These are phyloP conservation scores for Sporodiniella umbellata DNA, from an alignment of 371 early-diverging fungal species.

Conservation along the genomic window DNA sequence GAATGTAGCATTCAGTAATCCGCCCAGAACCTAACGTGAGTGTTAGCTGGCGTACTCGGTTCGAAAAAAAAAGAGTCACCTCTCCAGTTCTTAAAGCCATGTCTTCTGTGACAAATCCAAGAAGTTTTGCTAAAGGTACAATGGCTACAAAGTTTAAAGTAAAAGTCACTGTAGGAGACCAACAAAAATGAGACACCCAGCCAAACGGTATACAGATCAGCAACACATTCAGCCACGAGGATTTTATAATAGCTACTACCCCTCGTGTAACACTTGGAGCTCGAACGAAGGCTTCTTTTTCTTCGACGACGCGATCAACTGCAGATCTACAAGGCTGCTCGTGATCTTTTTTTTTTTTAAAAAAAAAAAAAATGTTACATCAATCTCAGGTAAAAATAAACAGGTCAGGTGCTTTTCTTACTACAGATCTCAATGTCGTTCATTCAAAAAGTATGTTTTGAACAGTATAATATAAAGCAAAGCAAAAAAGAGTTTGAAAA, in stretches of 20 bases:
- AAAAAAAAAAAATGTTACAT: too few relatives aligned
- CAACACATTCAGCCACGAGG: conserved; percentile 63
- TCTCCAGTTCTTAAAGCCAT: conserved; percentile 63
- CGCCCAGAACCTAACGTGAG: conserved; percentile 64
- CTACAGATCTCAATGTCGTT: not conserved
- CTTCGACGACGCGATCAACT: not conserved
- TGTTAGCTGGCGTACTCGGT: not conserved
- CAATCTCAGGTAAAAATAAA: too few relatives aligned
- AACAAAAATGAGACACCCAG: conserved; percentile 57
- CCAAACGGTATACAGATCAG: conserved; percentile 78
- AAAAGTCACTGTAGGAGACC: conserved; percentile 65
- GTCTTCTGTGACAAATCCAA: conserved; percentile 58
- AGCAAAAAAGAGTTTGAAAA: too few relatives aligned
- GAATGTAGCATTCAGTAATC: conserved; percentile 84
- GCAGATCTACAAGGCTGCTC: not conserved
- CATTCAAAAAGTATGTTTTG: not conserved
- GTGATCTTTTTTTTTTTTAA: not conserved
- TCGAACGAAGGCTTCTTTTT: not conserved
- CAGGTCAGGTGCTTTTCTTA: too few relatives aligned
- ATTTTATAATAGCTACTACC: conserved; percentile 42
- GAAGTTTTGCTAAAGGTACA: conserved; percentile 75
- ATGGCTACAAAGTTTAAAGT: conserved; percentile 87
- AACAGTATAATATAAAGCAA: too few relatives aligned
- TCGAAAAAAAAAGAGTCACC: conserved; percentile 2
- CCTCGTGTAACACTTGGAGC: conserved; percentile 28